Base-by-base conservation (phyloP, 192 early-diverging fungal genomes). In the Linderina pennispora region DNA sequence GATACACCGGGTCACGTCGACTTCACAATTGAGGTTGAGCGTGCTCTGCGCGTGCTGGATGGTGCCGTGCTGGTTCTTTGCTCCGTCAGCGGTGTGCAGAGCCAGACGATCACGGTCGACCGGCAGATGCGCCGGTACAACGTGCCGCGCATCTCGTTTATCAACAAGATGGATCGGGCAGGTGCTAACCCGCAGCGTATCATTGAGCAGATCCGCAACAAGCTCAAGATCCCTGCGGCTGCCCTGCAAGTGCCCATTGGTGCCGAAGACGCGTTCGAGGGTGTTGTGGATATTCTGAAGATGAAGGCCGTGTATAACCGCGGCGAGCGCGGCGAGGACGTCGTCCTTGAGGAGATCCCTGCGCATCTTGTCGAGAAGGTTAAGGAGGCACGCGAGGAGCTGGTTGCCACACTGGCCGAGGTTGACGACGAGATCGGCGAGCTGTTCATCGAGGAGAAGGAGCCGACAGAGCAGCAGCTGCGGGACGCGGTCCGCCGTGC, bases 1-100 rank as follows among this genome's bases (percentile, higher is more conserved):
- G 89, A 91, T 58, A 91, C 89, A 1, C 89, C 96, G 23, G 88
- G 88, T 33, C 88, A 91, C 73, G 85, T 91, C 33, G 88, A 91
- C 55, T 91, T 91, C 61, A 91, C 88, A 4, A 91, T 91, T 36
- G 88, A 91, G 55, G 88, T 91, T 11, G 88, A 91, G 68, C 83
- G 88, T 46, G 88, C 88, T 26, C 65, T 91, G 54, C 84, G 88
- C 40, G 86, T 91, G 14, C 75, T 91, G 54, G 88, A 91, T 67
- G 88, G 87, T 61, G 88, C 88, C n/a, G 79, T 89, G 21, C 65
- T 91, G 42, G 83, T 91, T 8, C 65, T 91, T 43, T 91, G 88
- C 60, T 83, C 87, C 44, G 88, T 91, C 41, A 79, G 84, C 48
- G 88, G 88, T 41, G 88, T 91, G 16, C 87, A 91, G 75, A 78